A percentile compares a stretch with the other conserved stretches of the same genome.
These are phyloP conservation scores for Closterium sp. DNA, from an alignment of 139 green algal species.

Conservation along the genomic window DNA sequence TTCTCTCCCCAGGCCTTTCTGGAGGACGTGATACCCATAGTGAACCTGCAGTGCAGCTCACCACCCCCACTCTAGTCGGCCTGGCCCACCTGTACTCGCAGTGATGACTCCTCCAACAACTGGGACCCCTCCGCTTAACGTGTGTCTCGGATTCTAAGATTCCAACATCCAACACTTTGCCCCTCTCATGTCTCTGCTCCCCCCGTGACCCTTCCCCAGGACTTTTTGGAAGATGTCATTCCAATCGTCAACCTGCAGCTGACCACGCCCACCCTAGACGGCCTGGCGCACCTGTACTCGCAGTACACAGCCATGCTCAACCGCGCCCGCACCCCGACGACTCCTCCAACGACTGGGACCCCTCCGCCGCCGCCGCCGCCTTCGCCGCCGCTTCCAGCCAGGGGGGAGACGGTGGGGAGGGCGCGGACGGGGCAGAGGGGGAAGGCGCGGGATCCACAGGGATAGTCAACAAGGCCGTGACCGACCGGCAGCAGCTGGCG, in stretches of 20 bases:
- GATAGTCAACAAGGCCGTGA: constrained; percentile 8
- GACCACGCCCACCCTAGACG: constrained; percentile 22
- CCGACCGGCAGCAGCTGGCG: constrained; percentile 45
- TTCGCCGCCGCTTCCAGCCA: no score
- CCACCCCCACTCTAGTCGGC: no score
- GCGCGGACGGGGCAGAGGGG: neutral
- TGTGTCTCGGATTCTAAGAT: no score
- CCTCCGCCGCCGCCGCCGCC: no score
- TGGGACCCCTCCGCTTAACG: no score
- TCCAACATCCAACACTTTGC: no score
- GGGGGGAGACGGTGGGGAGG: no score
- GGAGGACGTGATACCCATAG: constrained; percentile 32
- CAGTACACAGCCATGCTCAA: constrained; percentile 36
- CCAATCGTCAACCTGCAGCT: constrained; percentile 46
- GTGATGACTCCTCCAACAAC: no score
- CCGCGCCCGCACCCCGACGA: constrained; percentile 9
- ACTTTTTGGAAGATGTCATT: constrained; percentile 44
- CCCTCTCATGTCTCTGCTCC: no score
- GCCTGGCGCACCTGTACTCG: constrained; percentile 40
- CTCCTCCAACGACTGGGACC: no score
- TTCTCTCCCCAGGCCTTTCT: constrained; percentile 40
- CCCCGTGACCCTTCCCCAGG: neutral
- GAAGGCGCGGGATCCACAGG: neutral
- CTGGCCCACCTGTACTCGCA: no score
- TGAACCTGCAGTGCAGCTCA: neutral